Conservation (phyloP, 768 basidiomycete species). For the Auricularia sp. region DNA sequence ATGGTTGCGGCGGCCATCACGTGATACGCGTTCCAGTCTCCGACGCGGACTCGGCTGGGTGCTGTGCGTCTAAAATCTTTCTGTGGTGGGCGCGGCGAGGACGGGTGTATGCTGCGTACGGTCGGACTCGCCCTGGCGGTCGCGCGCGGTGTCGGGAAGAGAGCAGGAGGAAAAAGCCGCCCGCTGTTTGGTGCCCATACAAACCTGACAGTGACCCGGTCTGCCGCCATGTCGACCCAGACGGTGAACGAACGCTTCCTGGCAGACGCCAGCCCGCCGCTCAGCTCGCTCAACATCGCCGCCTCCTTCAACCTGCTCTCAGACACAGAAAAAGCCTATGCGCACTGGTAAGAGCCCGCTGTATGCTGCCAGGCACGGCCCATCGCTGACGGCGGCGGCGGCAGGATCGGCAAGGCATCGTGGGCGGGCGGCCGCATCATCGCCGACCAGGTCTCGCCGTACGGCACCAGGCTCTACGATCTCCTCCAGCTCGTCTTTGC, state of each 20-base stretch:
- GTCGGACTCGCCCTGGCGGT: too few relatives aligned
- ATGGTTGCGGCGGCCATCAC: not conserved
- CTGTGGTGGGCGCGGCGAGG: too few relatives aligned
- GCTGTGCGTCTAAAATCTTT: too few relatives aligned
- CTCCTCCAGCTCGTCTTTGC: constrained; percentile 62
- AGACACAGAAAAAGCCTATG: constrained; percentile 66
- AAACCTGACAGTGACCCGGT: too few relatives aligned
- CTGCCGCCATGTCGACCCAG: not conserved
- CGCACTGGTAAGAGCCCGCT: constrained; percentile 36
- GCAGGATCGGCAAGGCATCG: constrained; percentile 44
- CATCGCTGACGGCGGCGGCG: not conserved
- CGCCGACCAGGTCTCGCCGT: constrained; percentile 73
- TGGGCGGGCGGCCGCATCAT: constrained; percentile 84
- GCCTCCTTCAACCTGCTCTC: constrained; percentile 48
- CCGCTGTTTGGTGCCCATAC: too few relatives aligned
- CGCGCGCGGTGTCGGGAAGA: too few relatives aligned
- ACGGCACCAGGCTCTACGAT: constrained; percentile 59
- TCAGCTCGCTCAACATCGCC: constrained; percentile 60
- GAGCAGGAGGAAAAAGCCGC: too few relatives aligned
- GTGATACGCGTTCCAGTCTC: not conserved
- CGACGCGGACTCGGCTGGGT: too few relatives aligned
- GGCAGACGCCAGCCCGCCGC: constrained; percentile 65
- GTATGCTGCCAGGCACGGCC: too few relatives aligned
- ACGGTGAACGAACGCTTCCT: constrained; percentile 45
- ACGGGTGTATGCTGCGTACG: too few relatives aligned